phyloP scores from a whole-genome alignment of 345 rosid genomes.

The Camelina laxa region DNA sequence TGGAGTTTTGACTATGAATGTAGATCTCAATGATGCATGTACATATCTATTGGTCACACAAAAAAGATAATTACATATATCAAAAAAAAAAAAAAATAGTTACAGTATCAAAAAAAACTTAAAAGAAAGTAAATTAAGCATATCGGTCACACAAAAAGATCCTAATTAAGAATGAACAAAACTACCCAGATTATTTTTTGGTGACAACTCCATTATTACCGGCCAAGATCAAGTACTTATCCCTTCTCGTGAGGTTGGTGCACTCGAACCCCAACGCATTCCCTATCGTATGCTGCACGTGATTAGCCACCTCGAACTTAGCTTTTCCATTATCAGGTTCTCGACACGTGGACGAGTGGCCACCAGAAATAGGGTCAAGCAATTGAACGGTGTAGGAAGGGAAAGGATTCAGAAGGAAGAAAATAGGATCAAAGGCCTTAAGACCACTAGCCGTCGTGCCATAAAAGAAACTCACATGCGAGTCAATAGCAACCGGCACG shows the following conservation, averaged over 20 bases:
- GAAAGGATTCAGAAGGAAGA: slow-evolving; percentile 54
- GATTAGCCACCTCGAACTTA: slow-evolving; percentile 56
- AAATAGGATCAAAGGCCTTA: slow-evolving; percentile 56
- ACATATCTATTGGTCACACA: slow-evolving; percentile 7
- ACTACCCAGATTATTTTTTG: slow-evolving; percentile 5
- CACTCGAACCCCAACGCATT: slow-evolving; percentile 56
- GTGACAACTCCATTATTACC: slow-evolving; percentile 53
- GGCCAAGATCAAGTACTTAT: slow-evolving; percentile 61
- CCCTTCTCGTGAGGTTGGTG: slow-evolving; percentile 60
- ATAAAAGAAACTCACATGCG: slow-evolving; percentile 54
- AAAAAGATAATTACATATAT: slow-evolving; percentile 1
- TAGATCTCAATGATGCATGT: not conserved
- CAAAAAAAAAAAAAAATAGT: not conserved
- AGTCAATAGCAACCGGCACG: slow-evolving; percentile 56
- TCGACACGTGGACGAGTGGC: slow-evolving; percentile 33
- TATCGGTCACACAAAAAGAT: not conserved
- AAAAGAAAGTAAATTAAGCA: not conserved
- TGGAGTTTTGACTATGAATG: not conserved
- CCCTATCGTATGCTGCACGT: slow-evolving; percentile 54
- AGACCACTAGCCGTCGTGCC: slow-evolving; percentile 65
- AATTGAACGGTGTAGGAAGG: slow-evolving; percentile 35
- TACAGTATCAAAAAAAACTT: not conserved
- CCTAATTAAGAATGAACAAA: not conserved
- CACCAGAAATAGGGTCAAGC: slow-evolving; percentile 44
- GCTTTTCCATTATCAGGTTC: slow-evolving; percentile 31